phyloP scores from a whole-genome alignment of 2,329 filamentous ascomycete genomes.

The Fusarium multiceps region DNA sequence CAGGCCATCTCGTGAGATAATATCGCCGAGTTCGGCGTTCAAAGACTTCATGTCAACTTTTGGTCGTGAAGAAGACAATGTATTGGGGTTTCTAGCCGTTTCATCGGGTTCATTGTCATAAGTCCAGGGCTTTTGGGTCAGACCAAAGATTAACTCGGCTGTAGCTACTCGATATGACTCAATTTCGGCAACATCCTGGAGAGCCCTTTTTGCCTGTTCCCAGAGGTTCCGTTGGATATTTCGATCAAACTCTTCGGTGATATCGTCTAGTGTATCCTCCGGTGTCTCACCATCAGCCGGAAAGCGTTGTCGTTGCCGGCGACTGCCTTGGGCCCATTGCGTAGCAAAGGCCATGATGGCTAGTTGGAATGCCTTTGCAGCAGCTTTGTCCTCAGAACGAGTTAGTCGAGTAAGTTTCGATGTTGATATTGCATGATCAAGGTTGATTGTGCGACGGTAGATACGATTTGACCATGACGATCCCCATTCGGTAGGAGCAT shows the following conservation, averaged over 20 bases:
- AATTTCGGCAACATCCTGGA: conserved; percentile 50
- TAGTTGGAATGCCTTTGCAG: conserved; percentile 35
- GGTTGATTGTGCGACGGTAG: conserved; percentile 41
- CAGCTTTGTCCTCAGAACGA: conserved; percentile 33
- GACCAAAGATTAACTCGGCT: conserved; percentile 53
- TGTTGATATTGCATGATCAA: conserved; percentile 37
- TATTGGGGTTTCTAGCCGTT: not conserved
- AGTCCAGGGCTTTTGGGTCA: conserved; percentile 50
- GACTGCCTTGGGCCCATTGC: conserved; percentile 44
- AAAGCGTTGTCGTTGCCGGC: conserved; percentile 43
- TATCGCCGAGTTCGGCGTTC: conserved; percentile 31
- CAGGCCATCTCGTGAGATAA: conserved; percentile 39
- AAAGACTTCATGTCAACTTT: conserved; percentile 23
- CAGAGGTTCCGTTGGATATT: conserved; percentile 51
- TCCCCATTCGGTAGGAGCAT: conserved; percentile 38
- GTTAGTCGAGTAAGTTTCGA: conserved; percentile 37
- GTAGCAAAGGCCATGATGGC: conserved; percentile 45
- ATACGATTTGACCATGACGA: conserved; percentile 43
- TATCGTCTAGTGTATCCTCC: conserved; percentile 35
- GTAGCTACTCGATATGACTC: conserved; percentile 54
- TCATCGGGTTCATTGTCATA: conserved; percentile 19
- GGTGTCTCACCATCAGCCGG: conserved; percentile 21
- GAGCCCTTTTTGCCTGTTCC: conserved; percentile 50
- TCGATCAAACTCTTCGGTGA: conserved; percentile 52
- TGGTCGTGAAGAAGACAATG: not conserved